Conservation (phyloP, 2,329 filamentous ascomycete species). For the Pseudogymnoascus destructans region DNA sequence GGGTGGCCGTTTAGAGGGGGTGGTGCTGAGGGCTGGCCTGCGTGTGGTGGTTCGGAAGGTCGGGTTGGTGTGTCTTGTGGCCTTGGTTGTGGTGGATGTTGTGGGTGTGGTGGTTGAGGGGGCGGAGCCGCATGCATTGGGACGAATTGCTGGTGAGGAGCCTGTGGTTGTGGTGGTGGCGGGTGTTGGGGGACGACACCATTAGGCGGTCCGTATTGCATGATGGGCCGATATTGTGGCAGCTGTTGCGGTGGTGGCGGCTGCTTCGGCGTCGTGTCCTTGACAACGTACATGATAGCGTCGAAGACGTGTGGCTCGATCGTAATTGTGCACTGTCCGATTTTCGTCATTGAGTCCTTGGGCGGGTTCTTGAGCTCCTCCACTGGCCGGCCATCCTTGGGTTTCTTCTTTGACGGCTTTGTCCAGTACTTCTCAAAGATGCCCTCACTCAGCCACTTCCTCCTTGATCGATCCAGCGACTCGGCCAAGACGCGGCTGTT, state of each 20-base stretch:
- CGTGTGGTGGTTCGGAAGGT: background rate
- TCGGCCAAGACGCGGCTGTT: slow-evolving; percentile 60
- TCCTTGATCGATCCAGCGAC: slow-evolving; percentile 58
- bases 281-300: slow-evolving; percentile 59
- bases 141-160: slow-evolving; percentile 31
- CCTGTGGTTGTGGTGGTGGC: slow-evolving; percentile 23
- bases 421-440: slow-evolving; percentile 69
- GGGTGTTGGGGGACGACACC: slow-evolving; percentile 45
- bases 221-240: slow-evolving; percentile 37
- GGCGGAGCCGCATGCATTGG: slow-evolving; percentile 34
- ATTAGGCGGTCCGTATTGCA: slow-evolving; percentile 54
- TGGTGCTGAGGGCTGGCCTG: background rate
- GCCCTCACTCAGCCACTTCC: slow-evolving; percentile 58
- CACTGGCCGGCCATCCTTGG: slow-evolving; percentile 39
- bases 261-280: slow-evolving; percentile 43
- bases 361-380: slow-evolving; percentile 50
- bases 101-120: background rate
- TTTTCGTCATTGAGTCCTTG: slow-evolving; percentile 58
- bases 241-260: slow-evolving; percentile 25
- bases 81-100: slow-evolving; percentile 19
- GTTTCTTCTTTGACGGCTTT: slow-evolving; percentile 57
- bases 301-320: slow-evolving; percentile 73
- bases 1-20: slow-evolving; percentile 23
- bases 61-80: slow-evolving; percentile 16
- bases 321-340: slow-evolving; percentile 60